Evolutionary conservation across 2,329 filamentous ascomycete species (phyloP).

Genomic region (Sclerotinia borealis): DNA sequence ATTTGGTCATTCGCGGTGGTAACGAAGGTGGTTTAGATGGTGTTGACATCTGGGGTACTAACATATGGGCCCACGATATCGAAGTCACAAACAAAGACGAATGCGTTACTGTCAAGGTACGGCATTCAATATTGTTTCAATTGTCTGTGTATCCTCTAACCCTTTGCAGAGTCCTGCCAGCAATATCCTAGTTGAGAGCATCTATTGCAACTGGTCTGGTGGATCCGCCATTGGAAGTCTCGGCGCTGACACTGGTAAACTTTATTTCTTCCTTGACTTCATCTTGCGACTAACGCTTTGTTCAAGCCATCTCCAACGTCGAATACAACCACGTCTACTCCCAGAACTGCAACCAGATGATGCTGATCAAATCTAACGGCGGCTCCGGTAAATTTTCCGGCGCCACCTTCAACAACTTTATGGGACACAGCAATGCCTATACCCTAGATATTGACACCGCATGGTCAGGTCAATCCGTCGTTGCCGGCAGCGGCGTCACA

Average conservation of each 20-base stretch:
- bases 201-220: conserved; percentile 58
- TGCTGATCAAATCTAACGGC: conserved; percentile 56
- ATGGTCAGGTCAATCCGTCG: conserved; percentile 41
- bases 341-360: conserved; percentile 53
- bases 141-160: not conserved
- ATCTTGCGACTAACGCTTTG: not conserved
- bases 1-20: conserved; percentile 48
- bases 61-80: conserved; percentile 54
- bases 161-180: conserved; percentile 43
- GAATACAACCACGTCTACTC: conserved; percentile 54
- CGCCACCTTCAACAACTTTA: conserved; percentile 50
- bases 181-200: conserved; percentile 52
- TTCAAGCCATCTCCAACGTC: conserved; percentile 43
- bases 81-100: conserved; percentile 59
- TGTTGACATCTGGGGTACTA: conserved; percentile 47
- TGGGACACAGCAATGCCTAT: conserved; percentile 54
- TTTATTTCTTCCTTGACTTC: not conserved
- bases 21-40: conserved; percentile 49
- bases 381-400: conserved; percentile 47
- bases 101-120: conserved; percentile 49
- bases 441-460: conserved; percentile 49
- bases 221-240: conserved; percentile 54
- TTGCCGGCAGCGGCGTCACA: conserved; percentile 45
- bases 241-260: conserved; percentile 36
- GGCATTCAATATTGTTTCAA: not conserved